These are phyloP conservation scores for Hypoxylon sp. DNA, from an alignment of 2,329 filamentous ascomycete genomes.

Conservation along the genomic window DNA sequence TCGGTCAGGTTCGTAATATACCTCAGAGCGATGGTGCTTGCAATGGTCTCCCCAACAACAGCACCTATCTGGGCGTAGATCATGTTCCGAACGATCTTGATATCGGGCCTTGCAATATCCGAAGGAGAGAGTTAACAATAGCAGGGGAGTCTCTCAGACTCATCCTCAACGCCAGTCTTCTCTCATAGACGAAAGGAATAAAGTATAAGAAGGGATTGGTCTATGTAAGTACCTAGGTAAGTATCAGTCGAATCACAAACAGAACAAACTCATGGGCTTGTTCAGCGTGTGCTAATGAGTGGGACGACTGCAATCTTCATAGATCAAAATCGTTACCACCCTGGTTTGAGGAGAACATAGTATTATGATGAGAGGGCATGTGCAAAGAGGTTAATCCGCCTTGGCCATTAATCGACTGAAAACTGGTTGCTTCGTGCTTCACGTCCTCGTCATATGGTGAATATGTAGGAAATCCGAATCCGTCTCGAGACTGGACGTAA, in stretches of 20 bases:
- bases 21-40: neutral
- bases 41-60: neutral
- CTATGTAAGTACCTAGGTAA: neutral
- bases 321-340: constrained; percentile 42
- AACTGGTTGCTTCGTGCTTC: constrained; percentile 46
- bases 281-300: neutral
- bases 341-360: constrained; percentile 44
- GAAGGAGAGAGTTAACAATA: neutral
- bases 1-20: neutral
- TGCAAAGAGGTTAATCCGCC: constrained; percentile 47
- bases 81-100: neutral
- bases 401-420: constrained; percentile 51
- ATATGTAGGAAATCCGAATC: constrained; percentile 50
- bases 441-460: constrained; percentile 51
- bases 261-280: neutral
- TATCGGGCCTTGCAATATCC: neutral
- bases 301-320: constrained; percentile 18
- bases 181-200: neutral
- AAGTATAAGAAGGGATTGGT: neutral
- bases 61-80: neutral
- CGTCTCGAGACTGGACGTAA: constrained; percentile 53
- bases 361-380: constrained; percentile 40
- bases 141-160: neutral
- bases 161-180: neutral
- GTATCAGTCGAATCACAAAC: neutral